A percentile compares a stretch with the other conserved stretches of the same genome.
Evolutionary conservation across 495 filamentous ascomycete genomes (phyloP).

Genomic region (Aspergillus sclerotioniger): DNA sequence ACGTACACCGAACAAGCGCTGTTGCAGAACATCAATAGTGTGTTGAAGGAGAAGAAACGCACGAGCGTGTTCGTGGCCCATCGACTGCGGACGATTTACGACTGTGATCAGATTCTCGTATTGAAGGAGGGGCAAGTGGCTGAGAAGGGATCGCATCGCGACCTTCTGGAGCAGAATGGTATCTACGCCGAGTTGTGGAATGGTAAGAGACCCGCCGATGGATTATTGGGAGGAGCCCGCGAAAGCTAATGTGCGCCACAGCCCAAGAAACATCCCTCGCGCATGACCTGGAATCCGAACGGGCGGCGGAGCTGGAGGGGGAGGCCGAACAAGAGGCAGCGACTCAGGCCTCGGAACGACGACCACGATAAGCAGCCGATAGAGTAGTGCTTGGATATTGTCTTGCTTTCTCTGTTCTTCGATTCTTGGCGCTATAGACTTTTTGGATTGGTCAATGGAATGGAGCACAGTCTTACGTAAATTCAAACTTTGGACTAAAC

Average conservation of each 20-base stretch:
- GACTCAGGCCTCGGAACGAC: slow-evolving; percentile 16
- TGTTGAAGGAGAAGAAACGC: slow-evolving; percentile 80
- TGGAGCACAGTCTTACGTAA: background rate
- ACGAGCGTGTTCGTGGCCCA: slow-evolving; percentile 96
- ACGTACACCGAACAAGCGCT: slow-evolving; percentile 93
- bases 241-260: slow-evolving; percentile 22
- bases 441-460: background rate
- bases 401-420: background rate
- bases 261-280: slow-evolving; percentile 47
- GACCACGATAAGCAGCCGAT: slow-evolving; percentile 10
- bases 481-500: background rate
- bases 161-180: slow-evolving; percentile 75
- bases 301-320: slow-evolving; percentile 22
- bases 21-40: slow-evolving; percentile 90
- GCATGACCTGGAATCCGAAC: slow-evolving; percentile 32
- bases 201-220: slow-evolving; percentile 50
- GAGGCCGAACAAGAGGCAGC: slow-evolving; percentile 16
- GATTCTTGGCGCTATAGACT: background rate
- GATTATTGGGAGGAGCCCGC: background rate
- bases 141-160: slow-evolving; percentile 80
- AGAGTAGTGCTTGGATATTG: background rate
- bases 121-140: slow-evolving; percentile 78
- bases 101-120: slow-evolving; percentile 93
- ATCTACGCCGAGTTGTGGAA: slow-evolving; percentile 92
- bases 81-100: slow-evolving; percentile 85